Conservation (phyloP, 805 yeast species). For the Schwanniomyces polymorphus region DNA sequence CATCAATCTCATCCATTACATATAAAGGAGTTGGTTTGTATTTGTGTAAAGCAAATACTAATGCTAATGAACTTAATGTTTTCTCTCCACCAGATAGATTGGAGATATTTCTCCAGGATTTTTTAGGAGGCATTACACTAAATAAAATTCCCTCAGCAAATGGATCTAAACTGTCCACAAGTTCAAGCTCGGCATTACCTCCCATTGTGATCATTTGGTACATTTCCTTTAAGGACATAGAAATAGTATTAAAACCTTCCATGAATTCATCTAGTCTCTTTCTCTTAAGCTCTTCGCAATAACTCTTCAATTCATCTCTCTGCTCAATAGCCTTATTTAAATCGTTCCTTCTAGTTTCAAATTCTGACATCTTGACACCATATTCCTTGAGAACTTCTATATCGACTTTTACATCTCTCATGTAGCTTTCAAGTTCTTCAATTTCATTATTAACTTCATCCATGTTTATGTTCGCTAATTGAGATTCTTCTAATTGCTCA, state of each 20-base stretch:
- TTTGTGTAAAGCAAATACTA: slow-evolving; percentile 93
- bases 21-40: slow-evolving; percentile 96
- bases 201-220: slow-evolving; percentile 99
- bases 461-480: slow-evolving; percentile 48
- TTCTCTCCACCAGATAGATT: slow-evolving; percentile 98
- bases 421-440: slow-evolving; percentile 51
- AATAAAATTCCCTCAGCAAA: slow-evolving; percentile 95
- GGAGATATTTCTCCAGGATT: slow-evolving; percentile 94
- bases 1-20: slow-evolving; percentile 99
- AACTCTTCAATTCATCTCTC: slow-evolving; percentile 63
- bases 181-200: slow-evolving; percentile 95
- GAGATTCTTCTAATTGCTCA: slow-evolving; percentile 49
- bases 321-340: slow-evolving; percentile 64
- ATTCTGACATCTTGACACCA: slow-evolving; percentile 65
- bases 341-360: slow-evolving; percentile 58
- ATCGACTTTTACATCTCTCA: slow-evolving; percentile 63
- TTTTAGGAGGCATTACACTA: slow-evolving; percentile 99
- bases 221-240: slow-evolving; percentile 90
- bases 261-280: slow-evolving; percentile 84
- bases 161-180: slow-evolving; percentile 96
- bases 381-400: slow-evolving; percentile 77
- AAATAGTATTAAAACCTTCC: slow-evolving; percentile 86
- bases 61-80: slow-evolving; percentile 89
- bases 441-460: slow-evolving; percentile 53
- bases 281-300: slow-evolving; percentile 68